Evolutionary conservation across 495 filamentous ascomycete genomes (phyloP).

Genomic region (Parmelia sp.): DNA sequence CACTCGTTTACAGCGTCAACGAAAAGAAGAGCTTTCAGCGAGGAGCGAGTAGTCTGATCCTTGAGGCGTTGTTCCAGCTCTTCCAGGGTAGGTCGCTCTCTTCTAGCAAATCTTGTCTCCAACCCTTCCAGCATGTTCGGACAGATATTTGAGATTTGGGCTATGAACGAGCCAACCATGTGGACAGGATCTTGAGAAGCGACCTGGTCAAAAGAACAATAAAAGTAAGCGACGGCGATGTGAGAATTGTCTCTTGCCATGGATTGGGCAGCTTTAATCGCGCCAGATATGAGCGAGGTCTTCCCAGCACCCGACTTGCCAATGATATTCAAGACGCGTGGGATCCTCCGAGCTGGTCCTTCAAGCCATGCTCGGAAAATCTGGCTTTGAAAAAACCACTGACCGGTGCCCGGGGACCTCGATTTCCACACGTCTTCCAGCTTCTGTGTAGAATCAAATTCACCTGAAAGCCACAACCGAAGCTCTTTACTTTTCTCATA

Average conservation of each 20-base stretch:
- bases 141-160: neutral
- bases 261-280: neutral
- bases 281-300: neutral
- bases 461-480: neutral
- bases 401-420: neutral
- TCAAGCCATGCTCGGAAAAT: neutral
- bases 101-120: neutral
- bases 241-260: neutral
- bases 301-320: slow-evolving; percentile 3
- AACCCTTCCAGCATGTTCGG: slow-evolving; percentile 1
- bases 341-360: neutral
- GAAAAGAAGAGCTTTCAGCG: neutral
- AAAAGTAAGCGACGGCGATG: neutral
- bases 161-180: slow-evolving; percentile 1
- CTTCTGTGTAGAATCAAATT: neutral
- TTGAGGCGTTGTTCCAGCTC: neutral
- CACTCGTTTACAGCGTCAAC: neutral
- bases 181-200: neutral
- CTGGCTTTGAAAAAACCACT: neutral
- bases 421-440: neutral
- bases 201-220: neutral
- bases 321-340: neutral
- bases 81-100: neutral
- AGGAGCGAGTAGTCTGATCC: neutral
- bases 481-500: neutral